Conservation (phyloP, 2,329 filamentous ascomycete genomes). For the Fusarium circinatum region DNA sequence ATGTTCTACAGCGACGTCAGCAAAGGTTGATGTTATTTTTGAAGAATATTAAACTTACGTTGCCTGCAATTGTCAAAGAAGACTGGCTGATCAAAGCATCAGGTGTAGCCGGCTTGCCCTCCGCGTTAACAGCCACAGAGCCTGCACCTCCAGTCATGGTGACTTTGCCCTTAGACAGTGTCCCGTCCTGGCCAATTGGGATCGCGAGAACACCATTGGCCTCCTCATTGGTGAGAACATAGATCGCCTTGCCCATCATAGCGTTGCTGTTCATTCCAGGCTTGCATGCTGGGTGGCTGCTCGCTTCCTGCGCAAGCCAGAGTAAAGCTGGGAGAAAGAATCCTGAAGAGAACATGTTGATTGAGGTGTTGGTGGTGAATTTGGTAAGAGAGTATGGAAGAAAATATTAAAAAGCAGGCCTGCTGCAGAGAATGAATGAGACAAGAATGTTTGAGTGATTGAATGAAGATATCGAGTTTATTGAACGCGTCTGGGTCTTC, state of each 20-base stretch:
- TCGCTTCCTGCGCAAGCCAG: not conserved
- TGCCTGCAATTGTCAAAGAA: constrained; percentile 59
- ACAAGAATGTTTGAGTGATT: not conserved
- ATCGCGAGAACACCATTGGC: constrained; percentile 62
- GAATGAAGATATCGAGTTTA: not conserved
- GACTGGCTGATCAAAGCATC: constrained; percentile 65
- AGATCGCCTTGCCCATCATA: constrained; percentile 57
- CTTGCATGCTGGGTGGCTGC: constrained; percentile 8
- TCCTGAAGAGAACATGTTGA: not conserved
- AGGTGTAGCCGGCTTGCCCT: constrained; percentile 52
- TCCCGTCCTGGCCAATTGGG: constrained; percentile 58
- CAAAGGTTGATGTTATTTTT: fast-evolving
- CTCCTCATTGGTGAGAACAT: constrained; percentile 65
- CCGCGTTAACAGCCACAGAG: constrained; percentile 52
- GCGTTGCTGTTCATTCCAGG: not conserved
- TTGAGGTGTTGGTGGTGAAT: not conserved
- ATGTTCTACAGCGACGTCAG: constrained; percentile 51
- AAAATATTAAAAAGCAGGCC: not conserved
- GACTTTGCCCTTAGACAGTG: constrained; percentile 54
- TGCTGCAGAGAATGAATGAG: constrained; percentile 4
- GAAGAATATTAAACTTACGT: constrained; percentile 49
- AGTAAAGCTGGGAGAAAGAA: not conserved
- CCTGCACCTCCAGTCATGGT: constrained; percentile 61
- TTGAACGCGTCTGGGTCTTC: not conserved
- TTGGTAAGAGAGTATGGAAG: not conserved